Conservation (phyloP, 441 rosid species). For the Erysimum pusillum region DNA sequence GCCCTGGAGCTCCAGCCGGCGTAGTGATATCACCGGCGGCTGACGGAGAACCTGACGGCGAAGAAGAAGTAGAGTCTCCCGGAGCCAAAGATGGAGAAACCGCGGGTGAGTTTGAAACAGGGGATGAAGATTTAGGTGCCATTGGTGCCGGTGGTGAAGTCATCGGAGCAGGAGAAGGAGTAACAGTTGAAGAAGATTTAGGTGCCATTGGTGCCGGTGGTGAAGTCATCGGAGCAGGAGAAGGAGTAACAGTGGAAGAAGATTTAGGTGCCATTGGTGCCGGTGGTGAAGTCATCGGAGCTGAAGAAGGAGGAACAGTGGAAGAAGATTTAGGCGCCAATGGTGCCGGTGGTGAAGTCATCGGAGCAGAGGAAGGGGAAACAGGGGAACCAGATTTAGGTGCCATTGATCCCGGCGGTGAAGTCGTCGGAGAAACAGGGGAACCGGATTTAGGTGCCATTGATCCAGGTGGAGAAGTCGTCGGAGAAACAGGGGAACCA, state of each 20-base stretch:
- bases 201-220: constrained; percentile 39
- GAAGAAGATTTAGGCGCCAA: constrained; percentile 11
- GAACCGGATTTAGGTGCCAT: constrained; percentile 40
- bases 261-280: constrained; percentile 35
- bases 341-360: constrained; percentile 38
- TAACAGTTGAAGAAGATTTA: constrained; percentile 11
- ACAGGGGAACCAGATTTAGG: constrained; percentile 22
- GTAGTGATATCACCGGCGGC: constrained; percentile 16
- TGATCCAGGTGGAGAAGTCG: neutral
- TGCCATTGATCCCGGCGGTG: constrained; percentile 39
- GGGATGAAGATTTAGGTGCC: constrained; percentile 24
- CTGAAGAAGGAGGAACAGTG: constrained; percentile 20
- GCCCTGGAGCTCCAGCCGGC: constrained; percentile 38
- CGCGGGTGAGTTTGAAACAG: constrained; percentile 22
- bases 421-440: constrained; percentile 30
- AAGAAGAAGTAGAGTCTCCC: constrained; percentile 9
- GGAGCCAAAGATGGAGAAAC: constrained; percentile 46
- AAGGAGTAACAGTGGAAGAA: constrained; percentile 12
- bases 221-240: constrained; percentile 30
- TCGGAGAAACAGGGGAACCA: constrained; percentile 28
- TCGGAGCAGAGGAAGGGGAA: constrained; percentile 20
- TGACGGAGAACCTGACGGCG: constrained; percentile 32
- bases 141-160: constrained; percentile 33
- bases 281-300: constrained; percentile 40
- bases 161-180: constrained; percentile 29